These are phyloP conservation scores for Jackrogersella minutella DNA, from an alignment of 495 filamentous ascomycete genomes.

Conservation along the genomic window DNA sequence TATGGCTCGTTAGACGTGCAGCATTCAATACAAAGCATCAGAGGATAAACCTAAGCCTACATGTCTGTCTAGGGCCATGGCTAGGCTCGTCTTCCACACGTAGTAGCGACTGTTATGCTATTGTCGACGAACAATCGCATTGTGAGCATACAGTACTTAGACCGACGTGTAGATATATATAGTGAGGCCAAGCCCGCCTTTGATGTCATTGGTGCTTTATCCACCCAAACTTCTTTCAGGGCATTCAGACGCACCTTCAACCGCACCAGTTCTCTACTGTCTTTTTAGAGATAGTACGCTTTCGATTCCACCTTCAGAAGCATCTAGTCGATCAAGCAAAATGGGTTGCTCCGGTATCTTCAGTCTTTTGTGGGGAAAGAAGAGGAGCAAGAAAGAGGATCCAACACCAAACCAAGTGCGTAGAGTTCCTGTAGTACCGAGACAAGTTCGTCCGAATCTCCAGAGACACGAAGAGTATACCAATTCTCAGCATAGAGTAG, in stretches of 20 bases:
- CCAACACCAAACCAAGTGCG: background rate
- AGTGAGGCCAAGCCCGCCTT: background rate
- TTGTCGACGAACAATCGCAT: conserved; percentile 4
- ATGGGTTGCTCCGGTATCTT: conserved; percentile 8
- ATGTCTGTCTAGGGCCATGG: background rate
- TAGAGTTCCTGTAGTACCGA: background rate
- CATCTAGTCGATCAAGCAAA: background rate
- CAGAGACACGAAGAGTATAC: too few relatives aligned
- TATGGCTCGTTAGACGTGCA: background rate
- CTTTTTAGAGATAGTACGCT: conserved; percentile 3
- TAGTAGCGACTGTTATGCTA: background rate
- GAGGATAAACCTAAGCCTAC: background rate
- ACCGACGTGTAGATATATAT: background rate
- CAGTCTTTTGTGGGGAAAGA: background rate
- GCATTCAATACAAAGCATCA: background rate
- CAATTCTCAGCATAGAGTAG: too few relatives aligned
- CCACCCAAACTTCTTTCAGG: background rate
- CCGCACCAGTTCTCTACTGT: background rate
- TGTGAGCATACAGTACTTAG: background rate
- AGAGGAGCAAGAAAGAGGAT: background rate
- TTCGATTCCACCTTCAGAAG: background rate
- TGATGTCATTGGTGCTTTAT: background rate
- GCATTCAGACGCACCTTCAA: background rate
- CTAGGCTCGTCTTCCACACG: background rate
- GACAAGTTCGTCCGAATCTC: background rate